A percentile compares a stretch with the other conserved stretches of the same genome.
Evolutionary conservation across 352 stramenopile species (phyloP).

Genomic region (Phytophthora uliginosa): DNA sequence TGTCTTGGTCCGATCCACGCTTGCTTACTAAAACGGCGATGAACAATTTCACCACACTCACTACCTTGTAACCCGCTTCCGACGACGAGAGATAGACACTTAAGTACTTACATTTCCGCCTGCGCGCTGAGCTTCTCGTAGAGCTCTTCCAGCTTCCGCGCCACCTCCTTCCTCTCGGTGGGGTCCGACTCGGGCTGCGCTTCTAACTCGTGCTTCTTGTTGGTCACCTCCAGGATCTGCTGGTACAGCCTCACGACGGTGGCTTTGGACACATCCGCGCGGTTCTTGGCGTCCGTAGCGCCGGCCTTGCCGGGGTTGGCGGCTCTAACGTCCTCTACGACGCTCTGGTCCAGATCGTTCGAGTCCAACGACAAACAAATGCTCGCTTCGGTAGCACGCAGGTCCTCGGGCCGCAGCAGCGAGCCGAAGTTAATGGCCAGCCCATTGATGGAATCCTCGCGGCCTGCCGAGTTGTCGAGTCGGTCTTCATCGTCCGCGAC

Average conservation of each 20-base stretch:
- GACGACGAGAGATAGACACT: slow-evolving; percentile 28
- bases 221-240: slow-evolving; percentile 71
- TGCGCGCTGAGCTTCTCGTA: slow-evolving; percentile 62
- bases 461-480: slow-evolving; percentile 35
- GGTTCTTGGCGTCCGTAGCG: slow-evolving; percentile 23
- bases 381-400: slow-evolving; percentile 48
- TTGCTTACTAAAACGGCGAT: slow-evolving; percentile 30
- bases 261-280: slow-evolving; percentile 37
- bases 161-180: slow-evolving; percentile 51
- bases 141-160: slow-evolving; percentile 52
- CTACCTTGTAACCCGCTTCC: slow-evolving; percentile 25
- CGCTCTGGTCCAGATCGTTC: slow-evolving; percentile 38
- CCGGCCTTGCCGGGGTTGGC: slow-evolving; percentile 6
- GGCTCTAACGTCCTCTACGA: slow-evolving; percentile 27
- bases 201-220: slow-evolving; percentile 64
- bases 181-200: slow-evolving; percentile 43
- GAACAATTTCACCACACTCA: slow-evolving; percentile 1
- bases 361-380: slow-evolving; percentile 53
- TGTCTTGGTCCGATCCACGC: slow-evolving; percentile 10
- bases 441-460: slow-evolving; percentile 31
- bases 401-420: slow-evolving; percentile 48
- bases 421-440: slow-evolving; percentile 51
- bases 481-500: slow-evolving; percentile 51
- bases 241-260: slow-evolving; percentile 73
- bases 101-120: slow-evolving; percentile 42